phyloP scores from a whole-genome alignment of 2,329 filamentous ascomycete genomes.

The Colletotrichum musae region DNA sequence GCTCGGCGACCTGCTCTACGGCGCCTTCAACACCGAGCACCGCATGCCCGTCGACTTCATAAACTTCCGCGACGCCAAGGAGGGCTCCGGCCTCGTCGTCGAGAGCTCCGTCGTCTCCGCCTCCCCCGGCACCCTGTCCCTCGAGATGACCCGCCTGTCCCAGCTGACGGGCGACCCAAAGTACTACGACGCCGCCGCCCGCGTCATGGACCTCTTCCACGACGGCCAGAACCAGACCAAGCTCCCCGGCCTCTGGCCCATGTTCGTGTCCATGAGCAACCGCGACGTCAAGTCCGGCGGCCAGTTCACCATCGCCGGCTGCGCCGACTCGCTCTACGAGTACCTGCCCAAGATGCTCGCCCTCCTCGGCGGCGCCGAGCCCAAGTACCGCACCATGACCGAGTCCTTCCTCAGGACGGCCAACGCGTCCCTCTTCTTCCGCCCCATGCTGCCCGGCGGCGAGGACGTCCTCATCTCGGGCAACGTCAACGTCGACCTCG shows the following conservation, averaged over 20 bases:
- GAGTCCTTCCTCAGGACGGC: slow-evolving; percentile 67
- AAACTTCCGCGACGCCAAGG: slow-evolving; percentile 57
- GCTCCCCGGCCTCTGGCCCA: slow-evolving; percentile 82
- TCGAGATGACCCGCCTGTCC: slow-evolving; percentile 81
- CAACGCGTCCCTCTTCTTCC: slow-evolving; percentile 72
- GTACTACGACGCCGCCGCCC: slow-evolving; percentile 80
- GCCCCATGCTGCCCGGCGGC: slow-evolving; percentile 65
- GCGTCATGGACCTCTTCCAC: slow-evolving; percentile 77
- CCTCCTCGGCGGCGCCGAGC: slow-evolving; percentile 68
- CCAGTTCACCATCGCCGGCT: slow-evolving; percentile 55
- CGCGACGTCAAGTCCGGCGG: slow-evolving; percentile 53
- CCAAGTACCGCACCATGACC: slow-evolving; percentile 72
- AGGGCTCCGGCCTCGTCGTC: slow-evolving; percentile 50
- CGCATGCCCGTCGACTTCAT: slow-evolving; percentile 71
- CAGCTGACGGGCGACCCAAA: slow-evolving; percentile 81
- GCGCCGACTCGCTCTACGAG: slow-evolving; percentile 59
- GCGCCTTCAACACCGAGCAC: slow-evolving; percentile 77
- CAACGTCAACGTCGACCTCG: slow-evolving; percentile 45
- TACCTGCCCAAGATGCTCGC: slow-evolving; percentile 63
- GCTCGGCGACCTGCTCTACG: slow-evolving; percentile 75
- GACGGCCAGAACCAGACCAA: slow-evolving; percentile 75
- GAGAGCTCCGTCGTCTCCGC: slow-evolving; percentile 59
- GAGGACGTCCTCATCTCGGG: slow-evolving; percentile 72
- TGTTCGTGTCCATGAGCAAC: slow-evolving; percentile 71
- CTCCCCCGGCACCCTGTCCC: slow-evolving; percentile 73